phyloP scores from a whole-genome alignment of 2,329 filamentous ascomycete genomes.

The Erysiphe pulchra region DNA sequence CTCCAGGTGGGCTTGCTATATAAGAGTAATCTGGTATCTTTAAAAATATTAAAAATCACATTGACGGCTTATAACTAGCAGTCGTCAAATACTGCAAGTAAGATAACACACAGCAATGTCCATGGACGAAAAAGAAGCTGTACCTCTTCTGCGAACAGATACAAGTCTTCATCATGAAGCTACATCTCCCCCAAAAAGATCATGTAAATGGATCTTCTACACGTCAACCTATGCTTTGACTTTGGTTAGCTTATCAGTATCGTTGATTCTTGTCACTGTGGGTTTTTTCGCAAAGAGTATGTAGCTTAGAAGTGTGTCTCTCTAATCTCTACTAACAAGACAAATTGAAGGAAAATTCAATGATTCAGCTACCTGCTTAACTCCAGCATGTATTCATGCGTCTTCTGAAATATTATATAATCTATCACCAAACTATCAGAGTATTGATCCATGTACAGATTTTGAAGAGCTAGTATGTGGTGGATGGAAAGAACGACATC shows the following conservation, averaged over 20 bases:
- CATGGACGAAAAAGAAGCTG: background rate
- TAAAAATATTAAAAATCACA: no score
- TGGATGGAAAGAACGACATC: constrained; percentile 36
- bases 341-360: background rate
- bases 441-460: constrained; percentile 40
- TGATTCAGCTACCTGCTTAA: constrained; percentile 19
- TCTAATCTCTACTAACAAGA: background rate
- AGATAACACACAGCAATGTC: background rate
- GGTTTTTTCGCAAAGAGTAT: constrained; percentile 6
- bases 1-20: no score
- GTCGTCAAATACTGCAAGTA: no score
- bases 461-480: constrained; percentile 44
- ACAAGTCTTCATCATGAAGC: background rate
- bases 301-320: background rate
- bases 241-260: background rate
- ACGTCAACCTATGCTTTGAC: background rate
- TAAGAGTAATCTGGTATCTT: no score
- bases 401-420: constrained; percentile 35
- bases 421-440: constrained; percentile 31
- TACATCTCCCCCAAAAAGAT: background rate
- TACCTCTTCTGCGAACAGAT: background rate
- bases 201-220: background rate
- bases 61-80: background rate
- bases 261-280: background rate
- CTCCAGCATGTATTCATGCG: constrained; percentile 35